Evolutionary conservation across 257 asterid genomes (phyloP).

Genomic region (Scutellaria galericulata): DNA sequence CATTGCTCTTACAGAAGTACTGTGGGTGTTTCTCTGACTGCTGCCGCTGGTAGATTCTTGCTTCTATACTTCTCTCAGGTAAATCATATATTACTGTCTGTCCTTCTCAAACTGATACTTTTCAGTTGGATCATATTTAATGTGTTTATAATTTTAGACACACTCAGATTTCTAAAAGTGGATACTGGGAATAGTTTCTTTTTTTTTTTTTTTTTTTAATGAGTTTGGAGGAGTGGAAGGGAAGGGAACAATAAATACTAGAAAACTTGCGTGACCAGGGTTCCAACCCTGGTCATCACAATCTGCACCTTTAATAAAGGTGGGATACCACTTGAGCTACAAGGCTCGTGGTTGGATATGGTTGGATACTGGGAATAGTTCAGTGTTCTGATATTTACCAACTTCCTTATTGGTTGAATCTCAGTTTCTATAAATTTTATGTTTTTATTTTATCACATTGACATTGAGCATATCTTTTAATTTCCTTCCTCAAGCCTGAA

Average conservation of each 20-base stretch:
- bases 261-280: too few species aligned
- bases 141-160: slow-evolving; percentile 1
- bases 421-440: neutral
- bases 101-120: slow-evolving; percentile 32
- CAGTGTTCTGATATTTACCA: slow-evolving; percentile 13
- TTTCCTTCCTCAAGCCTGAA: slow-evolving; percentile 17
- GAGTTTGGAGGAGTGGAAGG: too few species aligned
- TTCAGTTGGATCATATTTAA: slow-evolving; percentile 22
- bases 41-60: slow-evolving; percentile 86
- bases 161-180: slow-evolving; percentile 6
- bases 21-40: slow-evolving; percentile 60
- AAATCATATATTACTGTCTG: slow-evolving; percentile 27
- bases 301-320: too few species aligned
- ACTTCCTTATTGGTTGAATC: slow-evolving; percentile 6
- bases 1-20: slow-evolving; percentile 90
- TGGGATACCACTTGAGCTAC: too few species aligned
- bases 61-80: slow-evolving; percentile 87
- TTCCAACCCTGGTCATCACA: too few species aligned
- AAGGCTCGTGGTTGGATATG: too few species aligned
- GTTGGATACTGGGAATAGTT: neutral
- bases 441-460: slow-evolving; percentile 7
- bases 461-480: slow-evolving; percentile 17
- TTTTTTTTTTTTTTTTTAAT: too few species aligned
- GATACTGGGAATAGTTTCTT: neutral
- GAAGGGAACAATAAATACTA: too few species aligned